These are phyloP conservation scores for Sporothrix pallida DNA, from an alignment of 2,329 filamentous ascomycete genomes.

Conservation along the genomic window DNA sequence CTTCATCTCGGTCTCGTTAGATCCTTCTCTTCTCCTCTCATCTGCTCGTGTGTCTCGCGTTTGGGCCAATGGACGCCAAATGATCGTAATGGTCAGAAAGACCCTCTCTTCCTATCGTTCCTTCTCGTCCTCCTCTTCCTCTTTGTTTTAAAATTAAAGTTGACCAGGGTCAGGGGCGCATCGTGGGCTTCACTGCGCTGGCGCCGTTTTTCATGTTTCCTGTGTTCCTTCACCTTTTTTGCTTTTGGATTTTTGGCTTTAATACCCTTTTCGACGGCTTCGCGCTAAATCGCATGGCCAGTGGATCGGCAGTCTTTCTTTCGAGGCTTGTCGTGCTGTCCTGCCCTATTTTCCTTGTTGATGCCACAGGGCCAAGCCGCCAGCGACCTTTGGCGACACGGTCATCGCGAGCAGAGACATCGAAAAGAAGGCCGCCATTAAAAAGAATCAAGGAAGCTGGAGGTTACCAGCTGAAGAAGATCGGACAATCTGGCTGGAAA, in stretches of 20 bases:
- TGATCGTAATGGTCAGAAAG: not conserved
- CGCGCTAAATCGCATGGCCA: not conserved
- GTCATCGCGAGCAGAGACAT: not conserved
- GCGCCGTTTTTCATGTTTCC: not conserved
- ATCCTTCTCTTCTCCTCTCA: not conserved
- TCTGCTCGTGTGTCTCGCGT: not conserved
- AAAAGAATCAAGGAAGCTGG: too few species aligned
- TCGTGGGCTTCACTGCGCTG: not conserved
- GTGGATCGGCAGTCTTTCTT: not conserved
- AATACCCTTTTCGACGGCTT: not conserved
- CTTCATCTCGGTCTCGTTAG: not conserved
- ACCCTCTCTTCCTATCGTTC: not conserved
- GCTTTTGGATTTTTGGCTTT: too few species aligned
- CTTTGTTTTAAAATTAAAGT: conserved; percentile 9
- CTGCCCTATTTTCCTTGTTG: not conserved
- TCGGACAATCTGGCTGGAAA: not conserved
- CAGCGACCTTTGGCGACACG: not conserved
- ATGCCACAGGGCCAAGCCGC: not conserved
- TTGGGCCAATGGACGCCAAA: not conserved
- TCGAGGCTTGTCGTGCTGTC: not conserved
- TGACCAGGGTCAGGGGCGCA: conserved; percentile 5
- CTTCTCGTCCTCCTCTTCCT: not conserved
- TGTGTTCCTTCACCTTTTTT: not conserved
- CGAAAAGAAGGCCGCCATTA: too few species aligned
- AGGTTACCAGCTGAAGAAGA: not conserved